These are phyloP conservation scores for Hibiscus syriacus DNA, from an alignment of 345 rosid species.

Conservation along the genomic window DNA sequence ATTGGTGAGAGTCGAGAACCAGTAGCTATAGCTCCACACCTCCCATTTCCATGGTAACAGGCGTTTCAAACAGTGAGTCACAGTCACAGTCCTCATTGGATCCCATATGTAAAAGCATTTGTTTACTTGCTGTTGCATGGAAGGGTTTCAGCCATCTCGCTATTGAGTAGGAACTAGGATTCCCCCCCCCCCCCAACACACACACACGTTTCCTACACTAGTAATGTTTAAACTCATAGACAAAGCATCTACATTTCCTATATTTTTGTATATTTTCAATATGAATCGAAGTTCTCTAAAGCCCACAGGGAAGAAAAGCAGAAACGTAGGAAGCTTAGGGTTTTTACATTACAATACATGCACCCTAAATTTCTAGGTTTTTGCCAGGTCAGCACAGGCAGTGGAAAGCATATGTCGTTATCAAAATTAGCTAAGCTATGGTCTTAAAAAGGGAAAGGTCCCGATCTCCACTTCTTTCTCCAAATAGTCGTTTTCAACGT, in stretches of 20 bases:
- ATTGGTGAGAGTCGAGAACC: too few relatives aligned
- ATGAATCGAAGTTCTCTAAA: too few relatives aligned
- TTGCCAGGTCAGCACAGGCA: background rate
- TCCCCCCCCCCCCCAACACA: too few relatives aligned
- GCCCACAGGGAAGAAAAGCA: background rate
- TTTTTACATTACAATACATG: slow-evolving; percentile 12
- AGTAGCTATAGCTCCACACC: background rate
- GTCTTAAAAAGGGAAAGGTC: background rate
- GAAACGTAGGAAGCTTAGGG: slow-evolving; percentile 16
- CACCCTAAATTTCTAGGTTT: background rate
- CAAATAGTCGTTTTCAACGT: background rate
- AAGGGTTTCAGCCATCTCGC: slow-evolving; percentile 6
- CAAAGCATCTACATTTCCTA: too few relatives aligned
- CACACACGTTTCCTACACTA: too few relatives aligned
- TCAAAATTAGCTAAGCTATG: background rate
- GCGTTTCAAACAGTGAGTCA: slow-evolving; percentile 20
- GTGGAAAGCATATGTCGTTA: background rate
- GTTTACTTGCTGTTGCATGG: slow-evolving; percentile 13
- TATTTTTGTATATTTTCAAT: too few relatives aligned
- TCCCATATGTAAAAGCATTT: slow-evolving; percentile 16
- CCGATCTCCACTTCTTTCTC: background rate
- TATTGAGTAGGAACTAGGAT: too few relatives aligned
- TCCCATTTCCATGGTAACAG: slow-evolving; percentile 4
- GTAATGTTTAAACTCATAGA: too few relatives aligned
- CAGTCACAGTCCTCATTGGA: slow-evolving; percentile 16